phyloP scores from a whole-genome alignment of 2,329 filamentous ascomycete genomes.

The Nemania serpens region DNA sequence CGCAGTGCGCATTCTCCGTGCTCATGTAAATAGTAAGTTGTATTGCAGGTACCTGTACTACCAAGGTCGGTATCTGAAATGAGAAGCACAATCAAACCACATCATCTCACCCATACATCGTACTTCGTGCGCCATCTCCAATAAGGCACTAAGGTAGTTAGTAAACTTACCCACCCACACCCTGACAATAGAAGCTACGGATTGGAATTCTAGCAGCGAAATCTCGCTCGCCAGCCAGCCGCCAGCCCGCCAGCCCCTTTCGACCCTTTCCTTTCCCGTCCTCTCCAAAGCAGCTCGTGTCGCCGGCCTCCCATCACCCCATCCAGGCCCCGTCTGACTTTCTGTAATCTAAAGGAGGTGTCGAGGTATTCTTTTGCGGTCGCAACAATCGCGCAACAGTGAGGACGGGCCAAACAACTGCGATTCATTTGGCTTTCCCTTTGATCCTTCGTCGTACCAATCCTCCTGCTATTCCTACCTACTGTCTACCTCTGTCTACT shows the following conservation, averaged over 20 bases:
- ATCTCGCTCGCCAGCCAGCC: slow-evolving; percentile 5
- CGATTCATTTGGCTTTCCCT: slow-evolving; percentile 20
- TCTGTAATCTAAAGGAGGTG: neutral
- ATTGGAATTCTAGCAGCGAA: slow-evolving; percentile 22
- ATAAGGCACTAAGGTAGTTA: slow-evolving; percentile 9
- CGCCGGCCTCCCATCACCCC: neutral
- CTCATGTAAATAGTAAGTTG: neutral
- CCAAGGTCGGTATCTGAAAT: slow-evolving; percentile 12
- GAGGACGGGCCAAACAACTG: slow-evolving; percentile 16
- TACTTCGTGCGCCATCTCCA: neutral
- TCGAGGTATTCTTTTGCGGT: slow-evolving; percentile 13
- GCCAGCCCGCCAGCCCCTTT: neutral
- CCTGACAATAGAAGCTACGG: neutral
- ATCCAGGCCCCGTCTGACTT: neutral
- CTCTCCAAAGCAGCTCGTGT: slow-evolving; percentile 16
- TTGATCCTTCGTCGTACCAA: slow-evolving; percentile 17
- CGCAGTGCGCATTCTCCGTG: slow-evolving; percentile 3
- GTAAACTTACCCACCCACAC: slow-evolving; percentile 18
- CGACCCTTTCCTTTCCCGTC: slow-evolving; percentile 20
- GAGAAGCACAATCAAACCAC: slow-evolving; percentile 21
- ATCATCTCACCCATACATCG: slow-evolving; percentile 13
- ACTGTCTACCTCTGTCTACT: neutral
- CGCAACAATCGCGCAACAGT: slow-evolving; percentile 24
- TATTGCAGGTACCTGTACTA: too few species aligned
- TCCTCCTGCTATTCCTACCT: neutral